Evolutionary conservation across 345 rosid species (phyloP), one percentile per base, ranked within the genome.

Genomic region (Mallotus nudiflorus): DNA sequence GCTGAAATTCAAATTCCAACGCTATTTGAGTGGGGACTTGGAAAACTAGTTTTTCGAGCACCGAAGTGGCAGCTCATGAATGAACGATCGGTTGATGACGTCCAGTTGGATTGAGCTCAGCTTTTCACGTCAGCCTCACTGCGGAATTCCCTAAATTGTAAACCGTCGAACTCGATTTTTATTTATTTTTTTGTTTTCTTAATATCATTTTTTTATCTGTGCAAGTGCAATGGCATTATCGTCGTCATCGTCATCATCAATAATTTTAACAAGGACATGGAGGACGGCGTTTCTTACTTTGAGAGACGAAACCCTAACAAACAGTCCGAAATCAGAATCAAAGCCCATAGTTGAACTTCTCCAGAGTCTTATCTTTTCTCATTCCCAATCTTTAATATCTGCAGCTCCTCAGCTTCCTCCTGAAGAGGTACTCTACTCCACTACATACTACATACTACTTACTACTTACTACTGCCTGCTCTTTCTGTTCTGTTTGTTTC

Each of bases 241-340:
- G 22, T 48, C 86, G 19, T 75, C 84, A 20, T 70, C 86, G 24
- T 72, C 75, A 31, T 33, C 37, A 33, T 33, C 37, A 33, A 76
- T 10, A 66, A 24, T 55, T 20, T 20, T n/a, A 62, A 48, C 75
- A 24, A 75, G 87, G 66, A 70, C 77, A 44, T 93, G 98, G 96
- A 84, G 97, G 81, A 86, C 97, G 62, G 89, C 93, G 40, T 91
- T 93, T 83, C 83, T 93, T 40, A 87, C 93, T 12, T 87, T 93
- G 35, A 76, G 98, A 55, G 98, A 89, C 80, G 93, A 93, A 78
- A 81, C 86, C 74, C 77, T 81, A 50, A 80, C 92, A 44, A 76
- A 65, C 61, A 77, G 76, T 37, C 72, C 64, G 27, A 69, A 49
- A 39, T 58, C 70, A 46, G 58, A 65, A 65, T 70, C 75, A 13